Evolutionary conservation across 1,284 basidiomycete species (phyloP).

Genomic region (Peniophora sp.): DNA sequence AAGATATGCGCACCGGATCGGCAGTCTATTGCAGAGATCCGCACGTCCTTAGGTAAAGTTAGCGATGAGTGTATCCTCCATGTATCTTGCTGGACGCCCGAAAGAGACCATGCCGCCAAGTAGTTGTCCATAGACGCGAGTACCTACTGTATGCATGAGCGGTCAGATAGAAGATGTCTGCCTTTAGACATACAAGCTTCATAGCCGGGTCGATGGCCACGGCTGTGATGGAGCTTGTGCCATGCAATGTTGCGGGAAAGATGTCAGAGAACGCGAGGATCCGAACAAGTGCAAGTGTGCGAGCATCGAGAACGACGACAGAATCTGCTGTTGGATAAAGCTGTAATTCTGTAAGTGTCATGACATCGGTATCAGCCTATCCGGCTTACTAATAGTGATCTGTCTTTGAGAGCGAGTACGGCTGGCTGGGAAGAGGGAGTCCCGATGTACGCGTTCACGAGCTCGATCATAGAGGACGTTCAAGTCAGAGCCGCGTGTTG

Average conservation of each 20-base stretch:
- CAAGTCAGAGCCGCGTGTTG: not conserved
- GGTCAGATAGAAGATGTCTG: not conserved
- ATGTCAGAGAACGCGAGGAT: constrained; percentile 71
- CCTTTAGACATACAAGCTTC: constrained; percentile 57
- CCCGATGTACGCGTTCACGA: constrained; percentile 20
- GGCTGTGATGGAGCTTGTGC: constrained; percentile 42
- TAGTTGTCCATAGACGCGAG: constrained; percentile 58
- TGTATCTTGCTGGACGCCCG: constrained; percentile 46
- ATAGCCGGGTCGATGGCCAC: constrained; percentile 65
- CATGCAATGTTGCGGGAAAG: constrained; percentile 50
- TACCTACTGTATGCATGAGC: constrained; percentile 36
- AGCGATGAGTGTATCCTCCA: constrained; percentile 81
- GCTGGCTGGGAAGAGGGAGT: constrained; percentile 48
- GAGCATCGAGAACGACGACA: constrained; percentile 61
- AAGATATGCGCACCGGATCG: constrained; percentile 44
- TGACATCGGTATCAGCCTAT: too few species aligned
- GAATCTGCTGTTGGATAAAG: constrained; percentile 65
- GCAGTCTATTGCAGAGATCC: constrained; percentile 57
- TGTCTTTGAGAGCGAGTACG: constrained; percentile 45
- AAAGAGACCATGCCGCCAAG: constrained; percentile 68
- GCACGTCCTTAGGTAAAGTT: constrained; percentile 41
- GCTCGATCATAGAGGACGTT: not conserved
- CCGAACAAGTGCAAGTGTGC: constrained; percentile 49
- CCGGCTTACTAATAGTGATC: constrained; percentile 48
- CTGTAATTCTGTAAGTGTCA: constrained; percentile 25